A percentile compares a stretch with the other conserved stretches of the same genome.
Evolutionary conservation across 352 stramenopile genomes (phyloP).

Genomic region (Globisporangium carolinianum): DNA sequence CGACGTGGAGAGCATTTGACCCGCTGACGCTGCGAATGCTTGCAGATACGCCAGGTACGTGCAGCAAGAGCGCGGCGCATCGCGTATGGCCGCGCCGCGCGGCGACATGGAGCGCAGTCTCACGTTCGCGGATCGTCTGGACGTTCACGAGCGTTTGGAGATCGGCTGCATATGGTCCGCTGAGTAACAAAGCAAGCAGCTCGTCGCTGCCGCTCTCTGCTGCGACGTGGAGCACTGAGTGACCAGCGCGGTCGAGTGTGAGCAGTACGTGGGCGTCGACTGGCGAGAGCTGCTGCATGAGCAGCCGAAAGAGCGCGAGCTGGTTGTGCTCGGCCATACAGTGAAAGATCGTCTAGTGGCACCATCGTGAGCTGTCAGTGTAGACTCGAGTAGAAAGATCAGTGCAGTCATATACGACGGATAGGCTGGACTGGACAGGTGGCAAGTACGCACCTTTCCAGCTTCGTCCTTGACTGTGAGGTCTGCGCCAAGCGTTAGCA

Average conservation of each 20-base stretch:
- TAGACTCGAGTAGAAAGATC: background rate
- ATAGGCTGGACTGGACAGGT: background rate
- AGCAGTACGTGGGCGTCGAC: constrained; percentile 19
- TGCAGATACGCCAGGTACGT: constrained; percentile 13
- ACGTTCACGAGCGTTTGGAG: constrained; percentile 25
- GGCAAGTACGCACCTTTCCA: constrained; percentile 19
- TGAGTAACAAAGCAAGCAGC: constrained; percentile 21
- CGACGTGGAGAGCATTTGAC: constrained; percentile 52
- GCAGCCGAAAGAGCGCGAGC: constrained; percentile 33
- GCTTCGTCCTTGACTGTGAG: constrained; percentile 26
- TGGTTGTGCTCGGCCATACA: constrained; percentile 31
- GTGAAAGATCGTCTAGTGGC: constrained; percentile 34
- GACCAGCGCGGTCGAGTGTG: constrained; percentile 24
- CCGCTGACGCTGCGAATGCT: constrained; percentile 28
- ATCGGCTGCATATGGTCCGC: constrained; percentile 4
- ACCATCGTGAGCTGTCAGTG: background rate
- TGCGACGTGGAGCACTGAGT: constrained; percentile 44
- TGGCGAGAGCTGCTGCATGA: constrained; percentile 17
- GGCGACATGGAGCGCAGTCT: constrained; percentile 47
- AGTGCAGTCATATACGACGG: background rate
- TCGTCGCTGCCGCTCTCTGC: constrained; percentile 29
- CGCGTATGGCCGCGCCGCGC: constrained; percentile 14
- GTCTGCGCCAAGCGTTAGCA: constrained; percentile 30
- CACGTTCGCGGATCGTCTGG: constrained; percentile 23
- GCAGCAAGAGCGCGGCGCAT: constrained; percentile 24